phyloP scores from a whole-genome alignment of 2,329 filamentous ascomycete genomes.

The Microcyclosporella mali region DNA sequence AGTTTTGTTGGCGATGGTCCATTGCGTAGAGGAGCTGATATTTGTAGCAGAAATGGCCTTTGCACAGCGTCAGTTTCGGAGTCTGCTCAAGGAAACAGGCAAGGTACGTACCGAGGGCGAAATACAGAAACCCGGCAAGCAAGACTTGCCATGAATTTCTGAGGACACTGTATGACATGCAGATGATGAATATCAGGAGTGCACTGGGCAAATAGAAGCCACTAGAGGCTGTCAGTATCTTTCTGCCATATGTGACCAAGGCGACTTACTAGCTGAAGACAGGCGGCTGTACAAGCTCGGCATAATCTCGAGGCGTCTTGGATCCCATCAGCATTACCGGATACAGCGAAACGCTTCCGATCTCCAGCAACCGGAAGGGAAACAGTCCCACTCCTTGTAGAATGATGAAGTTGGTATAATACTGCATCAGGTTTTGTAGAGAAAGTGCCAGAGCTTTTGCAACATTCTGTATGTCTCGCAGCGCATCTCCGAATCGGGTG shows the following conservation, averaged over 20 bases:
- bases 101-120: slow-evolving; percentile 51
- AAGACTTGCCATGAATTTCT: slow-evolving; percentile 74
- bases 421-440: slow-evolving; percentile 67
- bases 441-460: slow-evolving; percentile 69
- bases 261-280: slow-evolving; percentile 91
- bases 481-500: slow-evolving; percentile 60
- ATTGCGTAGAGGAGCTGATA: slow-evolving; percentile 97
- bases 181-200: slow-evolving; percentile 88
- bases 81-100: background rate
- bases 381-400: slow-evolving; percentile 90
- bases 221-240: too few relatives aligned
- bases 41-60: slow-evolving; percentile 79
- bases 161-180: slow-evolving; percentile 87
- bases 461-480: slow-evolving; percentile 73
- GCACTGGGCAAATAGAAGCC: slow-evolving; percentile 93
- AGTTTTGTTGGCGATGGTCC: slow-evolving; percentile 93
- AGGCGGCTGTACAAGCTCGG: slow-evolving; percentile 72
- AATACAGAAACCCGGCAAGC: slow-evolving; percentile 75
- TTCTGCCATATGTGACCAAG: too few relatives aligned
- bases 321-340: slow-evolving; percentile 72
- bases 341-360: slow-evolving; percentile 78
- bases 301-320: slow-evolving; percentile 83
- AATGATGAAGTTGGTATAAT: slow-evolving; percentile 92
- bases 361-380: slow-evolving; percentile 83
- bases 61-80: background rate